Evolutionary conservation across 2,329 filamentous ascomycete genomes (phyloP), one percentile per base, ranked within the genome.

Genomic region (Colletotrichum costaricense): DNA sequence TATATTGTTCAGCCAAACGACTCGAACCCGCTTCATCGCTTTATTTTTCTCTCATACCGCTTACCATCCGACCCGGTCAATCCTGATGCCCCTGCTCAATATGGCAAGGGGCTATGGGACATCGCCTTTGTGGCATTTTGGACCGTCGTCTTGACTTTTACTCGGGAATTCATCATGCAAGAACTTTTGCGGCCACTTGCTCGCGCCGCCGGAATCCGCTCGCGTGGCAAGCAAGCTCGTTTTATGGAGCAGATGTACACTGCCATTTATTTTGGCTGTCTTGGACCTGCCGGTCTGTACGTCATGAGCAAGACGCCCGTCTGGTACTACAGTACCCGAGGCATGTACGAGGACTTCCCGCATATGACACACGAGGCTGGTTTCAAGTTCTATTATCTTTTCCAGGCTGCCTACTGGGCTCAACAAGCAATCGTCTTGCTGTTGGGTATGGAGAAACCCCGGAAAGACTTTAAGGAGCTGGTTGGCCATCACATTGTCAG

Each of bases 161-260:
- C 95, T 12, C 94, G 95, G 80, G 95, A 98, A 82, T 98, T 98
- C 83, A 89, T 97, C 84, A 98, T 98, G 95, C 95, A 98, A 84
- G 92, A 95, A 78, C 79, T 97, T 63, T 90, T 98, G 72, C 91
- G 92, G 14, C 95, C 95, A 0, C 86, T 95, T 74, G 94, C 95
- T 6, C 87, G 90, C 56, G 88, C 86, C 76, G 91, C 87, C 67
- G 93, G 94, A 19, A 91, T 98, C 79, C 88, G 86, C 74, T 91
- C 89, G 75, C 90, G 92, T 69, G 91, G 88, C 75, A 98, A 98
- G 86, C 95, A 97, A 79, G 90, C 92, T 19, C 93, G 95, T 42
- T 98, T 98, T 88, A 97, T 98, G 94, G 95, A 98, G 83, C 95
- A 98, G 84, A 91, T 93, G 80, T 98, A 98, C 84, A 98, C 95